Conservation (phyloP, 2,329 filamentous ascomycete species). For the Parastagonospora nodorum region DNA sequence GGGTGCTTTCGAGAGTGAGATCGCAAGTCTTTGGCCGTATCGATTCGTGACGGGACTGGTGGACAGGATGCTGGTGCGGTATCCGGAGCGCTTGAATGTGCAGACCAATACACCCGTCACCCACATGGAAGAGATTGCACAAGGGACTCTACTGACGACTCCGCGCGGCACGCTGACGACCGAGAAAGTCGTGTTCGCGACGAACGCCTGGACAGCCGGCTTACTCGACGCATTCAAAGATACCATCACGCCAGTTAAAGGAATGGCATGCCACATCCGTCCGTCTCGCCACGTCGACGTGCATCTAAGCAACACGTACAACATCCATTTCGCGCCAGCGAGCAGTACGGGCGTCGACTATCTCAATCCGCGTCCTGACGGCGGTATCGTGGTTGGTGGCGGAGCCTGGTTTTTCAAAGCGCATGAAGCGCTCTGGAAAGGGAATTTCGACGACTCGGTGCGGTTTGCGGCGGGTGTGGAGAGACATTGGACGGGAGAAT, state of each 20-base stretch:
- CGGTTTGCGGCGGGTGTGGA: slow-evolving; percentile 49
- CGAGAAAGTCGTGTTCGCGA: slow-evolving; percentile 30
- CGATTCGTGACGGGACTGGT: slow-evolving; percentile 33
- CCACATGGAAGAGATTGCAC: background rate
- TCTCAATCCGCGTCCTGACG: slow-evolving; percentile 17
- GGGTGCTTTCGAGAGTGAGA: slow-evolving; percentile 22
- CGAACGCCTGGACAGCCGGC: slow-evolving; percentile 34
- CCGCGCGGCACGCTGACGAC: slow-evolving; percentile 23
- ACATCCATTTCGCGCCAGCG: slow-evolving; percentile 21
- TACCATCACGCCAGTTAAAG: slow-evolving; percentile 39
- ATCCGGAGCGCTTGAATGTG: slow-evolving; percentile 22
- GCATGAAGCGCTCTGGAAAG: slow-evolving; percentile 51
- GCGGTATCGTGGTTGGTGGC: slow-evolving; percentile 36
- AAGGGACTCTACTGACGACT: slow-evolving; percentile 15
- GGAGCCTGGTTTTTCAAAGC: slow-evolving; percentile 43
- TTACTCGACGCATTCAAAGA: slow-evolving; percentile 44
- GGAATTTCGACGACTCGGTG: slow-evolving; percentile 53
- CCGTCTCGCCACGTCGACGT: slow-evolving; percentile 14
- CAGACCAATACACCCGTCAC: slow-evolving; percentile 31
- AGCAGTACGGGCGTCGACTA: slow-evolving; percentile 9
- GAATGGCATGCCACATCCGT: slow-evolving; percentile 31
- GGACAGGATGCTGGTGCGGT: slow-evolving; percentile 13
- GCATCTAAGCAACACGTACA: slow-evolving; percentile 33
- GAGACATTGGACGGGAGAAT: slow-evolving; percentile 52
- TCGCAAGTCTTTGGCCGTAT: slow-evolving; percentile 31